phyloP scores from a whole-genome alignment of 2,329 filamentous ascomycete species.

The Arthrocladium fulminans region DNA sequence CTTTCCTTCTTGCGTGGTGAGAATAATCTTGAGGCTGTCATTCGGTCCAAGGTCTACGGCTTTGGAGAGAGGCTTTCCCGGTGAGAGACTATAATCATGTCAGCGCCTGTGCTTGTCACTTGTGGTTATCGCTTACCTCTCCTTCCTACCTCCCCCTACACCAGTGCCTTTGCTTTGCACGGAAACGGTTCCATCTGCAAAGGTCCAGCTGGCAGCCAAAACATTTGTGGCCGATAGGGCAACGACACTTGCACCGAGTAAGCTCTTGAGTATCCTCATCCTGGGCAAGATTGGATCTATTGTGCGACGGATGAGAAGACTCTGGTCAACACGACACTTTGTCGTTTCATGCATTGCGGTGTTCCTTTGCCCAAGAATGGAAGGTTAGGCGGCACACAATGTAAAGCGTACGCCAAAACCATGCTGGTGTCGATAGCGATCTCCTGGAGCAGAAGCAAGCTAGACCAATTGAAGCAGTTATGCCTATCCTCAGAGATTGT shows the following conservation, averaged over 20 bases:
- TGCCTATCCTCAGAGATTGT: neutral
- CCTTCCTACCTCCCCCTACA: constrained; percentile 44
- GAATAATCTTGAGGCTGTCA: constrained; percentile 69
- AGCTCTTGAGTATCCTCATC: constrained; percentile 12
- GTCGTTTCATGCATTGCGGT: neutral
- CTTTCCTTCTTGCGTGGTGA: constrained; percentile 73
- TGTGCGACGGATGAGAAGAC: neutral
- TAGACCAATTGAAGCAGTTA: neutral
- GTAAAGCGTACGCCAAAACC: too few relatives aligned
- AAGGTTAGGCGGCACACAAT: constrained; percentile 1
- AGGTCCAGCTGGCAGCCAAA: constrained; percentile 50
- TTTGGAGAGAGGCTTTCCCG: constrained; percentile 52
- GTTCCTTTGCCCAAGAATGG: neutral
- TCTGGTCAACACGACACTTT: neutral
- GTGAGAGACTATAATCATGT: constrained; percentile 44
- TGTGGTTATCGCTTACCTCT: constrained; percentile 37
- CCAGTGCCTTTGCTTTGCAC: constrained; percentile 52
- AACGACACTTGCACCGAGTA: constrained; percentile 13
- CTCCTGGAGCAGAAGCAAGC: neutral
- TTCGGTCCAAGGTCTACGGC: constrained; percentile 55
- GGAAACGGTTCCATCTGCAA: constrained; percentile 55
- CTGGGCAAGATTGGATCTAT: neutral
- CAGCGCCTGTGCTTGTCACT: neutral
- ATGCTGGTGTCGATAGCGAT: neutral
- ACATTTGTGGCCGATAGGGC: constrained; percentile 15